These are phyloP conservation scores for Zygosaccharomyces bailii DNA, from an alignment of 805 yeast species.

Conservation along the genomic window DNA sequence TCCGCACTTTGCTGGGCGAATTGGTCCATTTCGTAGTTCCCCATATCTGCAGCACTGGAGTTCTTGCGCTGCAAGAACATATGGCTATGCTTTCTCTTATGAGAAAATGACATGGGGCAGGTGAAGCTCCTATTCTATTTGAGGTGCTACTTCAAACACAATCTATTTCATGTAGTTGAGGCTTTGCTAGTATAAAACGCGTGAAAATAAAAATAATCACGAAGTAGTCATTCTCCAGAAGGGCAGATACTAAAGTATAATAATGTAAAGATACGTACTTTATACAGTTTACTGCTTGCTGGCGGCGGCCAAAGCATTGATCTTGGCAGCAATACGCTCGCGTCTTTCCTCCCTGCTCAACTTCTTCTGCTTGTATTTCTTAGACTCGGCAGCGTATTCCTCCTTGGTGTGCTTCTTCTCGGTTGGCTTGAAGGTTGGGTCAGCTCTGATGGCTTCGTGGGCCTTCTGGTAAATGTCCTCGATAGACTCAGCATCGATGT, in stretches of 20 bases:
- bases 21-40: constrained; percentile 9
- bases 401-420: constrained; percentile 94
- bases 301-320: constrained; percentile 72
- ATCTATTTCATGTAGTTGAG: too few species aligned
- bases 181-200: background rate
- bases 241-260: background rate
- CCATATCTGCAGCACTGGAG: constrained; percentile 26
- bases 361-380: constrained; percentile 85
- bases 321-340: constrained; percentile 87
- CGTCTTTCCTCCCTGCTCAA: constrained; percentile 88
- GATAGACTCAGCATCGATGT: constrained; percentile 91
- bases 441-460: constrained; percentile 93
- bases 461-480: constrained; percentile 96
- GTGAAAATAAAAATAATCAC: background rate
- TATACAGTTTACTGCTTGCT: constrained; percentile 5
- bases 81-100: constrained; percentile 33
- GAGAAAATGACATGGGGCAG: constrained; percentile 15
- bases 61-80: constrained; percentile 28
- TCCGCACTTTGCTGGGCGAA: background rate
- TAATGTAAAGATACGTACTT: background rate
- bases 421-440: constrained; percentile 87
- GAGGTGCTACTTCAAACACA: background rate
- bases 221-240: background rate
- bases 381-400: constrained; percentile 95
- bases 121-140: background rate